phyloP scores from a whole-genome alignment of 208 protist genomes.

The Trypanosomatidae sp. region DNA sequence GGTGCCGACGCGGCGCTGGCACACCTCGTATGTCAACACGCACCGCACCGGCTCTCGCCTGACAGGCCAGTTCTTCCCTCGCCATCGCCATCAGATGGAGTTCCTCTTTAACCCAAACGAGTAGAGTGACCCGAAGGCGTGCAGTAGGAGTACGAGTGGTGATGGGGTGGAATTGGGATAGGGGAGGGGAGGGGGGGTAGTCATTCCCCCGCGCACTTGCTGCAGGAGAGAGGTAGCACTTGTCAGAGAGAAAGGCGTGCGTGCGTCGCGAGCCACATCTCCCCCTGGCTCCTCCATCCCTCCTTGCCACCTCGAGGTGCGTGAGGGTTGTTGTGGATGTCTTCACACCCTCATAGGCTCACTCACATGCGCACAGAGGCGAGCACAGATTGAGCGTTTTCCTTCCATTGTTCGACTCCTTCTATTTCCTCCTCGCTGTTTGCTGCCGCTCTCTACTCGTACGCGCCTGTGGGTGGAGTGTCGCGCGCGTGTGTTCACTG shows the following conservation, averaged over 20 bases:
- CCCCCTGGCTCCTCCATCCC: background rate
- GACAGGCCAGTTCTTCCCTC: conserved; percentile 84
- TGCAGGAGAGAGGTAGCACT: background rate
- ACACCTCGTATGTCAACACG: conserved; percentile 90
- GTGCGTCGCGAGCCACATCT: background rate
- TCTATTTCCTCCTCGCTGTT: background rate
- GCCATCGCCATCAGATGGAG: conserved; percentile 86
- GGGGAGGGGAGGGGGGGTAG: background rate
- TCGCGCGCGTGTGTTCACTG: background rate
- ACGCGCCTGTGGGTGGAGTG: background rate
- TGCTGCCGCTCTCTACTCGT: background rate
- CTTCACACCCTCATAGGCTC: background rate
- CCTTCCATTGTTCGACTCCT: conserved; percentile 9
- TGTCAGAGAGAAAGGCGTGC: background rate
- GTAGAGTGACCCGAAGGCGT: conserved; percentile 22
- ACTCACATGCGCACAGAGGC: background rate
- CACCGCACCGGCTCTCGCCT: conserved; percentile 85
- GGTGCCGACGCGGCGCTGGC: conserved; percentile 85
- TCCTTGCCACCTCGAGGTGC: background rate
- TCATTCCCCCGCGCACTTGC: background rate
- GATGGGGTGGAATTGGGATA: background rate
- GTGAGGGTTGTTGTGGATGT: conserved; percentile 1
- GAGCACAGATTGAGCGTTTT: background rate
- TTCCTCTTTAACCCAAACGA: conserved; percentile 85
- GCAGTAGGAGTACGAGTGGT: background rate